Base-by-base conservation (phyloP, 1,284 basidiomycete species). In the Rhodotorula mucilaginosa region DNA sequence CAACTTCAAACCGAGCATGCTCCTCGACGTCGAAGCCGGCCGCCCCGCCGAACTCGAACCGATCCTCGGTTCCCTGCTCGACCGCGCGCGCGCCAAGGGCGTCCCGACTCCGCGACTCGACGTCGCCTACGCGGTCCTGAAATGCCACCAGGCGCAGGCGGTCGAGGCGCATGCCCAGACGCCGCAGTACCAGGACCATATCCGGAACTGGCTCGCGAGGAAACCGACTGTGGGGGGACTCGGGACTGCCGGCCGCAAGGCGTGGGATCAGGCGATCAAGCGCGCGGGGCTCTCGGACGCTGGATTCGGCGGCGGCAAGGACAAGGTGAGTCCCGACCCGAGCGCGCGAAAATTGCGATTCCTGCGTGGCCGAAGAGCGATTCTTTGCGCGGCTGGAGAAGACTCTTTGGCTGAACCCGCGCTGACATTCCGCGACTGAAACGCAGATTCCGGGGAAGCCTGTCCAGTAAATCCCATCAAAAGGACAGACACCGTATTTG, bases 1-100 rank as follows among this genome's bases (percentile, higher is more conserved):
- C 59, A 63, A 58, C 46, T 76, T 76, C 69, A 76, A 76, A 52
- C 75, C 75, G 6, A 65, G 64, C 10, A 73, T 76, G 71, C 69
- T 76, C 5, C 64, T 76, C 46, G 75, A 76, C 44, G 39, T 75
- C 47, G 75, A 76, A 58, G 64, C 59, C 23, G 71, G 70, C 18
- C 58, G 75, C 2, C 75, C 75, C 19, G 69, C 64, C 62, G 75
- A 76, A 61, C 71, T 76, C 49, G 75, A 76, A 49, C 62, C 57
- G 29, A 71, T 74, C 68, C 65, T 76, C 47, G 75, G 75, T 13
- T 58, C 59, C 18, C n/a, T 76, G 8, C 64, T 76, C n/a, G 73
- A 74, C 48, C 70, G 73, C 16, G 75, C 75, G 7, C 62, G 75
- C 19, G 73, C 69, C 23, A 65, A 64, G 31, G 71, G 69, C 7